Conservation (phyloP, 1,284 basidiomycete genomes). For the Trichosporon sp. region DNA sequence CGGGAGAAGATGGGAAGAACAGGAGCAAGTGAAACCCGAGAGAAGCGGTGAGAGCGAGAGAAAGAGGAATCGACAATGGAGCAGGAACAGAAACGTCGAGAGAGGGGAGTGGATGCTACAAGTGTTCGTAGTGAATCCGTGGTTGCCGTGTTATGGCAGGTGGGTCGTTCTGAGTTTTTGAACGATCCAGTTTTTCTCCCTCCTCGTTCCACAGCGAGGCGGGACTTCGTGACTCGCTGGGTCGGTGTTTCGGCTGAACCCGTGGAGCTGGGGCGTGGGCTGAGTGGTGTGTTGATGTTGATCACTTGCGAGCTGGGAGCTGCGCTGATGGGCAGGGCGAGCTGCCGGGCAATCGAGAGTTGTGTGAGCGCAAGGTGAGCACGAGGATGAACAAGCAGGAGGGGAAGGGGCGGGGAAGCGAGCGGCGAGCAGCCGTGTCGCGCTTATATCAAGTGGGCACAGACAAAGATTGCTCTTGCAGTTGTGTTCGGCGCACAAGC, state of each 20-base stretch:
- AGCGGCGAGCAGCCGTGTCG: neutral
- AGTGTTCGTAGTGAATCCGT: conserved; percentile 4
- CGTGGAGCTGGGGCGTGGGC: neutral
- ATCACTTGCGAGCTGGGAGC: too few species aligned
- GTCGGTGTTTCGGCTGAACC: neutral
- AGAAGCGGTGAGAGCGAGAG: neutral
- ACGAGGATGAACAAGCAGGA: neutral
- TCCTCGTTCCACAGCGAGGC: neutral
- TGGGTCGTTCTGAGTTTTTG: neutral
- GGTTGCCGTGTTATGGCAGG: neutral
- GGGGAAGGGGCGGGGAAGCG: neutral
- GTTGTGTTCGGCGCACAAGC: conserved; percentile 5
- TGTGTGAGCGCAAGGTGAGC: too few species aligned
- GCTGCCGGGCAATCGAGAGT: too few species aligned
- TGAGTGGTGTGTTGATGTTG: neutral
- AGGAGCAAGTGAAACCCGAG: neutral
- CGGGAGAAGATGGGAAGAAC: neutral
- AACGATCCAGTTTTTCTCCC: neutral
- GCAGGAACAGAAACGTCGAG: neutral
- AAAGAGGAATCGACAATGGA: neutral
- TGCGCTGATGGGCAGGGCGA: too few species aligned
- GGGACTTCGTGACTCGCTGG: neutral
- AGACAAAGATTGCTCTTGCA: neutral
- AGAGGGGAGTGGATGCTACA: neutral
- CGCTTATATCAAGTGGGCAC: conserved; percentile 5